Conservation (phyloP, 352 stramenopile species). For the Detonula confervacea region DNA sequence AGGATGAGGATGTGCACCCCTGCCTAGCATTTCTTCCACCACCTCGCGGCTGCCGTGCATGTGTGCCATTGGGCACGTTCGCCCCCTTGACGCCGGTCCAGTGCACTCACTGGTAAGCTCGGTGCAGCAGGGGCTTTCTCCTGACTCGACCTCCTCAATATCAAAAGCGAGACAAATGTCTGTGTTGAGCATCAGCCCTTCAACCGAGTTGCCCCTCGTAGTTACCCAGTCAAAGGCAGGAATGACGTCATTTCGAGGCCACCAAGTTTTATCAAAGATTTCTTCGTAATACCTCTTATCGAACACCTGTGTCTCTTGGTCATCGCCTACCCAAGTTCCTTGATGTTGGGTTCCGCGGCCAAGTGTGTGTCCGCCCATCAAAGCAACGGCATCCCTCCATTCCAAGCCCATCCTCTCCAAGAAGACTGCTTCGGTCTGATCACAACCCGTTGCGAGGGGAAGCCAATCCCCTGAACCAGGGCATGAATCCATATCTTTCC, state of each 20-base stretch:
- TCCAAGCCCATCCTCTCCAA: slow-evolving; percentile 56
- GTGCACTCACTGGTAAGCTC: slow-evolving; percentile 2
- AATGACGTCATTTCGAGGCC: slow-evolving; percentile 29
- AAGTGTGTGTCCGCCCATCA: slow-evolving; percentile 66
- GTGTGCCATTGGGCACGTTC: not conserved
- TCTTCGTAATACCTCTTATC: slow-evolving; percentile 58
- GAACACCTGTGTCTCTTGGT: slow-evolving; percentile 48
- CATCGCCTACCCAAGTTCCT: slow-evolving; percentile 53
- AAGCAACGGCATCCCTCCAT: slow-evolving; percentile 62
- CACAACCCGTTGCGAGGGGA: slow-evolving; percentile 39
- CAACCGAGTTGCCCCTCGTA: not conserved
- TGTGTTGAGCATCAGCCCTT: slow-evolving; percentile 27
- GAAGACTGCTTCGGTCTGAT: slow-evolving; percentile 50
- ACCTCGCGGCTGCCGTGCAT: not conserved
- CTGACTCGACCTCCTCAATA: not conserved
- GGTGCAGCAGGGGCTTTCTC: slow-evolving; percentile 20
- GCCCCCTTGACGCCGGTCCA: not conserved
- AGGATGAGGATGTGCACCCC: not conserved
- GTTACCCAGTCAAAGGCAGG: slow-evolving; percentile 48
- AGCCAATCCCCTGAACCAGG: slow-evolving; percentile 33
- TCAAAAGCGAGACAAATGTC: slow-evolving; percentile 23
- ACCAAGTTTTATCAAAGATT: slow-evolving; percentile 42
- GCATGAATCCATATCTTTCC: slow-evolving; percentile 50
- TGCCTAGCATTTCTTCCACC: not conserved
- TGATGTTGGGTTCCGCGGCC: slow-evolving; percentile 51